Evolutionary conservation across 2,329 filamentous ascomycete species (phyloP).

Genomic region (Penicillium verrucosum): DNA sequence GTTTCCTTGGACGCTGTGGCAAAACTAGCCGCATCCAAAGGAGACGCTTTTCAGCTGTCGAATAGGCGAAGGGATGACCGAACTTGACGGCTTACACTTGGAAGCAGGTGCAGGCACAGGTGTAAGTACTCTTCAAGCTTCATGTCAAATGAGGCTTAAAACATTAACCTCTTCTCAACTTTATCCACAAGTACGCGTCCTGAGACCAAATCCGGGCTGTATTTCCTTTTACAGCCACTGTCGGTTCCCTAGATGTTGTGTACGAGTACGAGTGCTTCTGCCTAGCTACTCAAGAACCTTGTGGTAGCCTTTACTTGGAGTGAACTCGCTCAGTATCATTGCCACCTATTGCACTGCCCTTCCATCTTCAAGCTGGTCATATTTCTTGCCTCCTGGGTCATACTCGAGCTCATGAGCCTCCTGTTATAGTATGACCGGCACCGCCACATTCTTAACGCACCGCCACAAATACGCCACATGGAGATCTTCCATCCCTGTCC

Average conservation of each 20-base stretch:
- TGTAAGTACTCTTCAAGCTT: neutral
- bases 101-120: no score
- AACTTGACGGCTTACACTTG: neutral
- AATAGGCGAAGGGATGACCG: neutral
- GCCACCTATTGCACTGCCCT: neutral
- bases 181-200: neutral
- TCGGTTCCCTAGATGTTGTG: neutral
- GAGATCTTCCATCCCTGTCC: neutral
- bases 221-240: neutral
- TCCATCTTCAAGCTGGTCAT: neutral
- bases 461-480: constrained; percentile 5
- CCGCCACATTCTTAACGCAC: neutral
- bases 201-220: neutral
- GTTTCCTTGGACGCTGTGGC: neutral
- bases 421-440: neutral
- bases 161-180: neutral
- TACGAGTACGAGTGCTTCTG: neutral
- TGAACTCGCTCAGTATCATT: neutral
- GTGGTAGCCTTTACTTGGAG: neutral
- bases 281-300: neutral
- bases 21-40: neutral
- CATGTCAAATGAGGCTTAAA: neutral
- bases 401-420: neutral
- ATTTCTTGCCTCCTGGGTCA: neutral
- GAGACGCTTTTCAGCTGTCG: no score